Conservation (phyloP, 2,329 filamentous ascomycete species). For the Scedosporium apiospermum region DNA sequence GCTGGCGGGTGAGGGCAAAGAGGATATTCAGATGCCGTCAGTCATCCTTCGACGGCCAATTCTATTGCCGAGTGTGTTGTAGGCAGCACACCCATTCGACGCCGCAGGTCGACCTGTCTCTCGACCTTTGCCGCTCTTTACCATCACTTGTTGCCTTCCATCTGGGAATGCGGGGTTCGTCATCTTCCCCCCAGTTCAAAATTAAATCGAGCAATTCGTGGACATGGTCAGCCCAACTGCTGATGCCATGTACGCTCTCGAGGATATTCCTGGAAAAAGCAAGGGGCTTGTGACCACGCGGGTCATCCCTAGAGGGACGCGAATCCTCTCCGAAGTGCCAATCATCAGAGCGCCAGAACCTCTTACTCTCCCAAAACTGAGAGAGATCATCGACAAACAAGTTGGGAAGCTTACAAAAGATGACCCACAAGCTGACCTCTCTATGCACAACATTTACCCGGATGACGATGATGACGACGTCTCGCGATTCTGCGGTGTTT, state of each 20-base stretch:
- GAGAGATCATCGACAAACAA: not conserved
- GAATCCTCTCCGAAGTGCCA: conserved; percentile 11
- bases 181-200: too few species aligned
- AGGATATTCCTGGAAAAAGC: conserved; percentile 9
- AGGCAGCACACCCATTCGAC: too few species aligned
- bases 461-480: not conserved
- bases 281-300: conserved; percentile 8
- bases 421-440: not conserved
- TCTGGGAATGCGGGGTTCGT: too few species aligned
- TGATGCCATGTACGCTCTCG: not conserved
- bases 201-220: too few species aligned
- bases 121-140: too few species aligned
- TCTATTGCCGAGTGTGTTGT: too few species aligned
- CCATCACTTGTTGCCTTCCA: too few species aligned
- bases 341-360: not conserved
- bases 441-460: not conserved
- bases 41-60: too few species aligned
- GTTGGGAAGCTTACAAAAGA: not conserved
- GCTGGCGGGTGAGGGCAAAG: too few species aligned
- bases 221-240: not conserved
- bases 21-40: too few species aligned
- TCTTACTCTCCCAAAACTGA: not conserved
- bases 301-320: conserved; percentile 10
- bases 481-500: not conserved
- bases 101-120: too few species aligned